phyloP scores from a whole-genome alignment of 192 early-diverging fungal genomes.

The Backusella tarrabulga region DNA sequence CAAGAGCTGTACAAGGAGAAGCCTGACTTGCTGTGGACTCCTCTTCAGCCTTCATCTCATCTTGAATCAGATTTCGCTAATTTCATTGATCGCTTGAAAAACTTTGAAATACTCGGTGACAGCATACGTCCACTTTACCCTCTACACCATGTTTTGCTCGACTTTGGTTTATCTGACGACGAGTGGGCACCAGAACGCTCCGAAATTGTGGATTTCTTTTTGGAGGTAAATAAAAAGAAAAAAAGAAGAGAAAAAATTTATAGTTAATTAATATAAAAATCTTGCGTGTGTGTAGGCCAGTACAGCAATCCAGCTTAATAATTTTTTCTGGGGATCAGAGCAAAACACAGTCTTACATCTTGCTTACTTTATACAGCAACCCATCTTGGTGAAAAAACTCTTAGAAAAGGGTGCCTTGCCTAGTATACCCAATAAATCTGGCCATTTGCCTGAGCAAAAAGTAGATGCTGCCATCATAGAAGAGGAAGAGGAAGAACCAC shows the following conservation, averaged over 20 bases:
- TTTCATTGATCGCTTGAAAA: constrained; percentile 7
- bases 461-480: constrained; percentile 6
- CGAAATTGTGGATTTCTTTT: constrained; percentile 12
- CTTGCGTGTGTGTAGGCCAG: background rate
- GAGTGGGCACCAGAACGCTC: constrained; percentile 16
- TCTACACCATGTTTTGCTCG: constrained; percentile 11
- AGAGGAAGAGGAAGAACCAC: background rate
- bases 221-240: constrained; percentile 11
- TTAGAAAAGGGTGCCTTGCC: constrained; percentile 9
- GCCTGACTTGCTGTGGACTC: constrained; percentile 16
- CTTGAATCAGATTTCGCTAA: constrained; percentile 11
- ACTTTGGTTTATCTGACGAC: constrained; percentile 7
- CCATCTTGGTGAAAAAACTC: constrained; percentile 1
- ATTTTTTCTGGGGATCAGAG: constrained; percentile 17
- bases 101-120: constrained; percentile 2
- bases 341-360: constrained; percentile 24
- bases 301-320: constrained; percentile 14
- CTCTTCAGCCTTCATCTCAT: background rate
- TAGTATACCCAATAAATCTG: constrained; percentile 7
- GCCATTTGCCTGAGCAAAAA: constrained; percentile 1
- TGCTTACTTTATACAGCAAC: constrained; percentile 17
- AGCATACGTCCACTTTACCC: constrained; percentile 2
- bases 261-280: background rate
- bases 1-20: constrained; percentile 7
- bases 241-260: constrained; percentile 2